phyloP scores from a whole-genome alignment of 2,329 filamentous ascomycete genomes.

The Trichoderma koningiopsis region DNA sequence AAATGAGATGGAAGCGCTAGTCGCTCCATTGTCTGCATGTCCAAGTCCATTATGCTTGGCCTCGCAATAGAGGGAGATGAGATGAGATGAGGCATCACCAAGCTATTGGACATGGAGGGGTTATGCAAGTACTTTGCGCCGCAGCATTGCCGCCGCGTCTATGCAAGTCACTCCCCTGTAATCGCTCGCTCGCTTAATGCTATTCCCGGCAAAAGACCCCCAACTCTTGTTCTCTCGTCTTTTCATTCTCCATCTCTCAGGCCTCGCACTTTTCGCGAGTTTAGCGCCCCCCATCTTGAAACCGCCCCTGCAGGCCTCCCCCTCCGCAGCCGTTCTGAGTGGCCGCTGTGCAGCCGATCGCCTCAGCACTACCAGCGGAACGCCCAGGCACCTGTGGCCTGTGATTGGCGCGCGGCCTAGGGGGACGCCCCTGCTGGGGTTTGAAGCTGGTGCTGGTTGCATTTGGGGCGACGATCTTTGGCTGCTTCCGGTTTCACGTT shows the following conservation, averaged over 20 bases:
- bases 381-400: conserved; percentile 19
- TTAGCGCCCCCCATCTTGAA: conserved; percentile 15
- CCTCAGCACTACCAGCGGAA: conserved; percentile 18
- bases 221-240: background rate
- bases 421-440: background rate
- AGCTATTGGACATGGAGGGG: background rate
- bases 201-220: background rate
- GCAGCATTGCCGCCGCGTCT: background rate
- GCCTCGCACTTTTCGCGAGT: background rate
- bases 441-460: background rate
- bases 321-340: background rate
- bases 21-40: too few relatives aligned
- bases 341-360: conserved; percentile 13
- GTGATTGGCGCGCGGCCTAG: conserved; percentile 15
- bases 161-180: background rate
- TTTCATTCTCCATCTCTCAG: background rate
- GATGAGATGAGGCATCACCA: background rate
- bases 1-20: background rate
- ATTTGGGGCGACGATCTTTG: background rate
- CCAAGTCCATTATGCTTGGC: background rate
- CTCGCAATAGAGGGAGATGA: background rate
- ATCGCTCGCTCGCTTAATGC: background rate
- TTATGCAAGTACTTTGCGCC: background rate
- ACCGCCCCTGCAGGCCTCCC: background rate
- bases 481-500: background rate